phyloP scores from a whole-genome alignment of 2,329 filamentous ascomycete species.

The Cryoendolithus antarcticus region DNA sequence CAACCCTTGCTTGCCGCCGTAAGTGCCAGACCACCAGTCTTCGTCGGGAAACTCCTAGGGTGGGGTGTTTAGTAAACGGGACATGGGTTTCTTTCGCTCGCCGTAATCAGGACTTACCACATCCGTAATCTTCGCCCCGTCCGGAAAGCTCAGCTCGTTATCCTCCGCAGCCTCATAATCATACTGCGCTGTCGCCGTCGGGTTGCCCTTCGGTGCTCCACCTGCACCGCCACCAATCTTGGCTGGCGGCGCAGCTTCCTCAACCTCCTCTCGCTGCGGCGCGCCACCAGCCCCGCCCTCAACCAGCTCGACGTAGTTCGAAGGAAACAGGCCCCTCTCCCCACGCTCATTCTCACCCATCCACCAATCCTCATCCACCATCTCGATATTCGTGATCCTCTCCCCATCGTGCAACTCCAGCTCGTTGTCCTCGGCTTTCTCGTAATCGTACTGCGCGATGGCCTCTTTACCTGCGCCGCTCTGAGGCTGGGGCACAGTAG shows the following conservation, averaged over 20 bases:
- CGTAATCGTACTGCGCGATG: slow-evolving; percentile 84
- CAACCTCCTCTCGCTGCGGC: slow-evolving; percentile 19
- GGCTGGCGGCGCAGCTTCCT: slow-evolving; percentile 12
- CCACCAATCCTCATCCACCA: slow-evolving; percentile 99
- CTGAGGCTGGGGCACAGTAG: slow-evolving; percentile 22
- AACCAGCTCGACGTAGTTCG: slow-evolving; percentile 88
- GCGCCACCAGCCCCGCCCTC: slow-evolving; percentile 34
- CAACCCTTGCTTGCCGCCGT: slow-evolving; percentile 64
- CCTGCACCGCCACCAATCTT: slow-evolving; percentile 8
- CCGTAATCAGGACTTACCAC: slow-evolving; percentile 47
- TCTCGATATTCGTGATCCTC: slow-evolving; percentile 80
- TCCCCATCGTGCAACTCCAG: slow-evolving; percentile 83
- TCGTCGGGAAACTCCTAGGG: slow-evolving; percentile 84
- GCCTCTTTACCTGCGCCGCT: slow-evolving; percentile 53
- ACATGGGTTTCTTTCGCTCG: slow-evolving; percentile 11
- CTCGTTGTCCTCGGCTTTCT: slow-evolving; percentile 95
- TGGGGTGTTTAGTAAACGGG: slow-evolving; percentile 8
- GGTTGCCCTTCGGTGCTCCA: slow-evolving; percentile 32
- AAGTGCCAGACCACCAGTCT: slow-evolving; percentile 96
- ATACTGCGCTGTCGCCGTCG: slow-evolving; percentile 72
- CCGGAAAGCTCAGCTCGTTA: slow-evolving; percentile 76
- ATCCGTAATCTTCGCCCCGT: slow-evolving; percentile 68
- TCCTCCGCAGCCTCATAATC: slow-evolving; percentile 97
- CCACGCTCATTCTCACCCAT: slow-evolving; percentile 79
- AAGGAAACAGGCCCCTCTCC: slow-evolving; percentile 84